These are phyloP conservation scores for Alternaria brassicicola DNA, from an alignment of 2,329 filamentous ascomycete species.

Conservation along the genomic window DNA sequence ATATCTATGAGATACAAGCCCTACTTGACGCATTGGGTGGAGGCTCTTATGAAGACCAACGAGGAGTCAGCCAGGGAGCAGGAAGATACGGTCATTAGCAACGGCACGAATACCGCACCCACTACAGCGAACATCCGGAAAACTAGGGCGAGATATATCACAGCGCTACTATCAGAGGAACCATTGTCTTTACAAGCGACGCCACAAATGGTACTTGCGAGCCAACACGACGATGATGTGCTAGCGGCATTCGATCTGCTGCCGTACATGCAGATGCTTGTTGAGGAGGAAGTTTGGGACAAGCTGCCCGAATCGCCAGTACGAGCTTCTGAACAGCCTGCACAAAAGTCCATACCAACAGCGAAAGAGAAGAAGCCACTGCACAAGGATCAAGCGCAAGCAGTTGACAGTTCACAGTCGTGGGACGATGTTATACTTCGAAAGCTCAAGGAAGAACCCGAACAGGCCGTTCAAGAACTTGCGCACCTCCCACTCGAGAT, in stretches of 20 bases:
- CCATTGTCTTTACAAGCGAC: conserved; percentile 6
- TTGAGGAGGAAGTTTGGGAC: conserved; percentile 48
- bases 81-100: neutral
- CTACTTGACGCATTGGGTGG: conserved; percentile 51
- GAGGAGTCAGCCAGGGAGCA: neutral
- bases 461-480: conserved; percentile 34
- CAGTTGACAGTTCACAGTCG: conserved; percentile 13
- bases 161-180: conserved; percentile 25
- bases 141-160: conserved; percentile 36
- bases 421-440: conserved; percentile 31
- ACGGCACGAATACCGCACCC: conserved; percentile 6
- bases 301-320: conserved; percentile 20
- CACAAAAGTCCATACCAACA: neutral
- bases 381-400: neutral
- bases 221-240: conserved; percentile 16
- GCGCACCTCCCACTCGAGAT: conserved; percentile 47
- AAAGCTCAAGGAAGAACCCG: conserved; percentile 29
- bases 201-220: conserved; percentile 25
- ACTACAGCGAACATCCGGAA: conserved; percentile 24
- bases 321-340: neutral
- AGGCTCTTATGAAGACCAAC: conserved; percentile 35
- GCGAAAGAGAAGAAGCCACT: neutral
- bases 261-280: conserved; percentile 44
- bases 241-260: conserved; percentile 30
- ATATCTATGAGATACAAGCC: conserved; percentile 45